Percentiles rank a stretch among this genome's conserved stretches.
Conservation (phyloP, 352 stramenopile species). For the Phytophthora cryptogea region DNA sequence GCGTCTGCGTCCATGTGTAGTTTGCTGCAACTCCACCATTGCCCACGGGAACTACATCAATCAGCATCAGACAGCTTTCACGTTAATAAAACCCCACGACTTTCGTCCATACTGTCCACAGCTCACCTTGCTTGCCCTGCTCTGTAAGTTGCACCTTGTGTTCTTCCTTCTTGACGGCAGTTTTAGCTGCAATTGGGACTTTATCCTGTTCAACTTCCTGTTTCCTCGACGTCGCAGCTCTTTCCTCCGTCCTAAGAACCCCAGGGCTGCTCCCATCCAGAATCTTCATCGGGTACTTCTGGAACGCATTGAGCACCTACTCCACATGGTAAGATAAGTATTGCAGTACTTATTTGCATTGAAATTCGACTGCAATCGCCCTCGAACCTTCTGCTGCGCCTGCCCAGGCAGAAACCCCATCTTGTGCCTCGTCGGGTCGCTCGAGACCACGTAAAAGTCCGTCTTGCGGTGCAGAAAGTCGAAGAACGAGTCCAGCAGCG, state of each 20-base stretch:
- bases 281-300: constrained; percentile 65
- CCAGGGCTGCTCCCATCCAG: constrained; percentile 38
- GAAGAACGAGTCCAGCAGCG: constrained; percentile 97
- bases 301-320: constrained; percentile 57
- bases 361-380: constrained; percentile 11
- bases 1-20: constrained; percentile 98
- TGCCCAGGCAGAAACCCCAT: constrained; percentile 74
- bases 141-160: constrained; percentile 41
- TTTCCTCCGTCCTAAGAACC: background rate
- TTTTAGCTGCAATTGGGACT: background rate
- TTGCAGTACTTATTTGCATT: background rate
- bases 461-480: constrained; percentile 97
- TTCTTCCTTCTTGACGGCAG: background rate
- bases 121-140: constrained; percentile 69
- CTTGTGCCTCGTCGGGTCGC: constrained; percentile 43
- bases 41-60: constrained; percentile 74
- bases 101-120: background rate
- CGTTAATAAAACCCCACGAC: too few species aligned
- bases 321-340: constrained; percentile 18
- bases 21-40: constrained; percentile 89
- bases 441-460: constrained; percentile 94
- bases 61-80: constrained; percentile 1
- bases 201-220: background rate
- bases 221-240: background rate
- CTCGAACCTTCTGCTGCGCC: constrained; percentile 50